A percentile compares a stretch with the other conserved stretches of the same genome.
Conservation (phyloP, 805 yeast species). For the Gaillardinia entomophila region DNA sequence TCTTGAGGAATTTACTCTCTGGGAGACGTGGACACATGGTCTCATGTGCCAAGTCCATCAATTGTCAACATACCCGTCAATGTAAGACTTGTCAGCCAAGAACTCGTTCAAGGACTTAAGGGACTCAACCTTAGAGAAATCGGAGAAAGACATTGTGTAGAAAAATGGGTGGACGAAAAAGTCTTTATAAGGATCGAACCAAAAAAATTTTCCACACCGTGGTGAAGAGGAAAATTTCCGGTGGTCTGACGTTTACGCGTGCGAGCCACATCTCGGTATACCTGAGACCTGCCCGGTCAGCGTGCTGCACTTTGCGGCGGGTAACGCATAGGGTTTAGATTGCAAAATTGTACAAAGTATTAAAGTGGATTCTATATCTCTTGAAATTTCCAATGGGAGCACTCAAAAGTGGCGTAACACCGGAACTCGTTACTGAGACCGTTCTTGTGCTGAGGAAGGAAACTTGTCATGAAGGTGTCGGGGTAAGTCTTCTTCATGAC, state of each 20-base stretch:
- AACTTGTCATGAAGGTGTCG: slow-evolving; percentile 57
- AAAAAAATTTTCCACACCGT: neutral
- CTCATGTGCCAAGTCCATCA: neutral
- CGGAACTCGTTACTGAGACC: slow-evolving; percentile 85
- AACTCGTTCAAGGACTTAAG: slow-evolving; percentile 66
- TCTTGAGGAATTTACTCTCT: too few species aligned
- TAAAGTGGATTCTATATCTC: too few species aligned
- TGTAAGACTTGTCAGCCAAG: slow-evolving; percentile 90
- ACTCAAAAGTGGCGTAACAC: slow-evolving; percentile 77
- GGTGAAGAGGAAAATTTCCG: neutral
- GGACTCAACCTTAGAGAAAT: slow-evolving; percentile 69
- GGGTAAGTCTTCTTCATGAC: slow-evolving; percentile 61
- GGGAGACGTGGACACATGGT: too few species aligned
- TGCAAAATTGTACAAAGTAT: too few species aligned
- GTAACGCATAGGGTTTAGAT: too few species aligned
- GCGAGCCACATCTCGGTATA: too few species aligned
- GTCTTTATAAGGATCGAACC: neutral
- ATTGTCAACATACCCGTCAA: slow-evolving; percentile 77
- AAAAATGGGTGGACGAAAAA: neutral
- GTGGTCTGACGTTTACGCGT: neutral
- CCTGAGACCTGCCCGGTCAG: too few species aligned
- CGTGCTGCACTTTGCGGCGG: too few species aligned
- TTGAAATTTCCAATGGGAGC: slow-evolving; percentile 59
- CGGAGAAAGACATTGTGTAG: slow-evolving; percentile 64
- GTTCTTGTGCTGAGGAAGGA: slow-evolving; percentile 74